phyloP scores from a whole-genome alignment of 176 grass and related monocot genomes.

The Oryza meyeriana region DNA sequence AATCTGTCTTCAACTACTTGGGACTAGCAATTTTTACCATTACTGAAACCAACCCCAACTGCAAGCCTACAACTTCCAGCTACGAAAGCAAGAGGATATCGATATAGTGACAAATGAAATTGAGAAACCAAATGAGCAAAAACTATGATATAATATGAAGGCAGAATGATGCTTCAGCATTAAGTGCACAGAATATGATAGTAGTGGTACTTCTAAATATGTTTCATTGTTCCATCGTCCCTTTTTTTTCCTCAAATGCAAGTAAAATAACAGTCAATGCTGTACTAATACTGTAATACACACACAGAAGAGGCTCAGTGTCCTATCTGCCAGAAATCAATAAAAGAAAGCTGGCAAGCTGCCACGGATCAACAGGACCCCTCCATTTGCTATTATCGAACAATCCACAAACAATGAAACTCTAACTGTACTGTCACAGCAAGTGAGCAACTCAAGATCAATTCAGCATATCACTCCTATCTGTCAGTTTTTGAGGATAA shows the following conservation, averaged over 20 bases:
- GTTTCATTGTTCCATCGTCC: neutral
- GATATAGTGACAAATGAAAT: neutral
- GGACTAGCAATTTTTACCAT: neutral
- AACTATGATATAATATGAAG: neutral
- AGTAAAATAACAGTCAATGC: neutral
- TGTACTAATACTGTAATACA: neutral
- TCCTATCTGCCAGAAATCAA: neutral
- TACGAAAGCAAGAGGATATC: neutral
- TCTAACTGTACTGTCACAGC: neutral
- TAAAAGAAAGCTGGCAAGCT: neutral
- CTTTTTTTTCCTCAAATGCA: neutral
- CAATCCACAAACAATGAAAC: neutral
- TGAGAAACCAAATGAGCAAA: neutral
- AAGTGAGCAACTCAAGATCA: neutral
- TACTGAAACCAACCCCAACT: neutral
- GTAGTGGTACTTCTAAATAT: neutral
- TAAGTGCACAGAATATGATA: neutral
- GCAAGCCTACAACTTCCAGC: neutral
- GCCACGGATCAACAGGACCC: neutral
- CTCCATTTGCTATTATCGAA: neutral
- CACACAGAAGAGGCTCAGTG: neutral
- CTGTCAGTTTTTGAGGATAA: neutral
- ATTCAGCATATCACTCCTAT: neutral
- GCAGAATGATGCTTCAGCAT: neutral
- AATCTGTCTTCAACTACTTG: neutral